Evolutionary conservation across 2,329 filamentous ascomycete species (phyloP), one percentile per base, ranked within the genome.

Genomic region (Fusarium sp.): DNA sequence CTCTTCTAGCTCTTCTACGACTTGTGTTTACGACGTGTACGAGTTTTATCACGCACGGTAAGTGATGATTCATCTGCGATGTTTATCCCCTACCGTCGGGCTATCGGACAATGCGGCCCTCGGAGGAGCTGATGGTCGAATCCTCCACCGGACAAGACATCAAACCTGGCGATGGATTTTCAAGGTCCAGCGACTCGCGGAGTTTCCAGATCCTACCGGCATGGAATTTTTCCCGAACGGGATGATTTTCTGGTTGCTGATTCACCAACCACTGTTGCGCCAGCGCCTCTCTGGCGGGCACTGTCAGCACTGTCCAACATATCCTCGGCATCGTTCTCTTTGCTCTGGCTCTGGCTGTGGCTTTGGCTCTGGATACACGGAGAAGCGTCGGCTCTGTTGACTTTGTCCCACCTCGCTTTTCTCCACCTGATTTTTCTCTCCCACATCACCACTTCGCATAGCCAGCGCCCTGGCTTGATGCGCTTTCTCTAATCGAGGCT

Each of bases 21-120:
- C 65, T 72, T 76, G 70, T 76, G 70, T 75, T 79, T 64, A 79
- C 77, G 77, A 79, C 73, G 70, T 79, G 77, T 72, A 79, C 77
- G 76, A 77, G 71, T 70, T 50, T 76, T 58, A 78, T 66, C 68
- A 78, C 72, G 69, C 75, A 78, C 76, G 77, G 77, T 79, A 79
- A 75, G 77, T 68, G 45, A 20, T 48, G 8, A 35, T 27, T 50
- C 18, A 39, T 67, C 56, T 25, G 14, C 30, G 23, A 43, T 57
- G 4, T 20, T 34, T 25, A 25, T 27, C 14, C 30, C 45, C 13
- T 14, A 14, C n/a, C 32, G 27, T 23, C 18, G 8, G 27, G 20
- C 32, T 27, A 37, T 30, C 37, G 41, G 68, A 54, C 34, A 58
- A 48, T 14, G 54, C 23, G 41, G 37, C n/a, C 23, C 30, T 43